phyloP scores from a whole-genome alignment of 805 yeast genomes.

The Candida patagonica region DNA sequence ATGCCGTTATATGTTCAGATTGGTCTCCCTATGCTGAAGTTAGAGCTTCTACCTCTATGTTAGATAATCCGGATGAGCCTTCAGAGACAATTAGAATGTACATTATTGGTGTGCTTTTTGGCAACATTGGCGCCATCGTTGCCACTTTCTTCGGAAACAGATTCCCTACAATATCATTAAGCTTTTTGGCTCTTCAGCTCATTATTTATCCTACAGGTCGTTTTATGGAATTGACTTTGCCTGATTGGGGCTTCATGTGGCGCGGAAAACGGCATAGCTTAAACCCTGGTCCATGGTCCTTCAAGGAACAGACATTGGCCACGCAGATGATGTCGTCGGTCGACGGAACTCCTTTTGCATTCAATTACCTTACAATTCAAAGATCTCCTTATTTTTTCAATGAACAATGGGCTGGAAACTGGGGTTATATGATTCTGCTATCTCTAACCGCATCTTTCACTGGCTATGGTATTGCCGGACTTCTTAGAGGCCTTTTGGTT shows the following conservation, averaged over 20 bases:
- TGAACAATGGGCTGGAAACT: slow-evolving; percentile 12
- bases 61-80: slow-evolving; percentile 39
- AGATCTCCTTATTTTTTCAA: slow-evolving; percentile 9
- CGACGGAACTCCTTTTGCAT: slow-evolving; percentile 38
- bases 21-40: slow-evolving; percentile 54
- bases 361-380: slow-evolving; percentile 18
- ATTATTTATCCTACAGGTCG: slow-evolving; percentile 54
- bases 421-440: slow-evolving; percentile 37
- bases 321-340: slow-evolving; percentile 33
- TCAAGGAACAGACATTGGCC: slow-evolving; percentile 55
- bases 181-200: slow-evolving; percentile 48
- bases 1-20: slow-evolving; percentile 30
- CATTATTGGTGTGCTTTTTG: slow-evolving; percentile 43
- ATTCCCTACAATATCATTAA: slow-evolving; percentile 43
- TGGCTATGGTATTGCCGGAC: slow-evolving; percentile 47
- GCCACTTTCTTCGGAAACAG: slow-evolving; percentile 51
- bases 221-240: slow-evolving; percentile 34
- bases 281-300: slow-evolving; percentile 55
- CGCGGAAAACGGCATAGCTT: slow-evolving; percentile 35
- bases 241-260: slow-evolving; percentile 37
- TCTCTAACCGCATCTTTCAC: slow-evolving; percentile 40
- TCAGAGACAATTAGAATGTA: slow-evolving; percentile 47
- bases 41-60: slow-evolving; percentile 41
- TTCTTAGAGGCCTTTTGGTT: slow-evolving; percentile 41
- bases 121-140: slow-evolving; percentile 46